Evolutionary conservation across 768 basidiomycete species (phyloP).

Genomic region (Agaricus subrufescens): DNA sequence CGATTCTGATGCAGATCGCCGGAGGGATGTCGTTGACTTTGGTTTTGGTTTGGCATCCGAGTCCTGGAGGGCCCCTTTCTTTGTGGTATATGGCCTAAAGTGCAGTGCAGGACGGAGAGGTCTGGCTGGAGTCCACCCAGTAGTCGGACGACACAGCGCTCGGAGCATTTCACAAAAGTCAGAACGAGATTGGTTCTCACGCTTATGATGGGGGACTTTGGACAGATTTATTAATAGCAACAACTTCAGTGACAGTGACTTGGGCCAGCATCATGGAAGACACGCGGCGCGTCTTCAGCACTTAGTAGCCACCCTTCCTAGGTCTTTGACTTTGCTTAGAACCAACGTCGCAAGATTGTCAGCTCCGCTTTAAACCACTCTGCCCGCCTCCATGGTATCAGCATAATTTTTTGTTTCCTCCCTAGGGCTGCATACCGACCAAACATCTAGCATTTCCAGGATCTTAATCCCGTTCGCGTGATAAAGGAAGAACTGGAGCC

Average conservation of each 20-base stretch:
- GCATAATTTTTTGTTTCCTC: not conserved
- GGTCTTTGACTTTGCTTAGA: not conserved
- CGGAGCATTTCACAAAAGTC: no score
- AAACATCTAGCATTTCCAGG: not conserved
- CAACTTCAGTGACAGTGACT: no score
- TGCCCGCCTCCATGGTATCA: not conserved
- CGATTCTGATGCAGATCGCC: conserved; percentile 81
- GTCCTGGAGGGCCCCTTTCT: conserved; percentile 9
- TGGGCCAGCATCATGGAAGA: no score
- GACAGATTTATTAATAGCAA: no score
- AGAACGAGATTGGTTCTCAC: no score
- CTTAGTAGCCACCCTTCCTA: no score
- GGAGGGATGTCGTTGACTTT: conserved; percentile 75
- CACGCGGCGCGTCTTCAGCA: no score
- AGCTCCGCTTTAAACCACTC: not conserved
- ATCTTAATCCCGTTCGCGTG: not conserved
- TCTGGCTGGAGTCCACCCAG: no score
- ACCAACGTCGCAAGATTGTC: not conserved
- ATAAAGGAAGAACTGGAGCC: not conserved
- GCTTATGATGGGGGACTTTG: no score
- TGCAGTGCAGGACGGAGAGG: not conserved
- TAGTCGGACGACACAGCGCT: no score
- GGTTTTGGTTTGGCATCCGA: conserved; percentile 59
- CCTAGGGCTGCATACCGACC: not conserved
- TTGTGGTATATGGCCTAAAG: not conserved